A percentile compares a stretch with the other conserved stretches of the same genome.
phyloP scores from a whole-genome alignment of 306 rosid species.

The Boehmeria nivea region DNA sequence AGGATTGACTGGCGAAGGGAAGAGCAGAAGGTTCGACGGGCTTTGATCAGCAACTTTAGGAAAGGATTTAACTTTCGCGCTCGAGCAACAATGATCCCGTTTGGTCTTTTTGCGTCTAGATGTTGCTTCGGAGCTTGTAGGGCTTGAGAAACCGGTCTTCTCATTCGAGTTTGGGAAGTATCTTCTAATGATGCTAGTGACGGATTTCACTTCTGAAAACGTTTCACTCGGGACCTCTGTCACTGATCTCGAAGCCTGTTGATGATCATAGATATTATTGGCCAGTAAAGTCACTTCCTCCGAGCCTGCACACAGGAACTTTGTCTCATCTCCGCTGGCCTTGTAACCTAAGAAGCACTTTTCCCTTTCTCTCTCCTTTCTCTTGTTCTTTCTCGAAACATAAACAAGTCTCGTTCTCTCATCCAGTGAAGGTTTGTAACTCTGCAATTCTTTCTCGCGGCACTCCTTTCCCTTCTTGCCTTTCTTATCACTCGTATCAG shows the following conservation, averaged over 20 bases:
- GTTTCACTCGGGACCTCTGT: not conserved
- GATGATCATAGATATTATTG: too few species aligned
- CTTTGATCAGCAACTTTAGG: conserved; percentile 26
- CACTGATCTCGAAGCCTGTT: too few species aligned
- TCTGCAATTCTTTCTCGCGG: conserved; percentile 17
- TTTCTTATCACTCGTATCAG: conserved; percentile 19
- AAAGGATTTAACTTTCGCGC: too few species aligned
- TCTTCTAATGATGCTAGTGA: conserved; percentile 8
- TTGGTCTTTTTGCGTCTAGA: not conserved
- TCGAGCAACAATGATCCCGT: not conserved
- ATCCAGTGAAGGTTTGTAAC: conserved; percentile 6
- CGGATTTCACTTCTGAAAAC: conserved; percentile 7
- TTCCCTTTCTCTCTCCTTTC: conserved; percentile 21
- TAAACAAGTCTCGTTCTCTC: conserved; percentile 16
- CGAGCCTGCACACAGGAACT: too few species aligned
- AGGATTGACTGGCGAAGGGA: conserved; percentile 19
- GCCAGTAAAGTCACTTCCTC: too few species aligned
- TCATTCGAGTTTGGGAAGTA: conserved; percentile 5
- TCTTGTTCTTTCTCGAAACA: conserved; percentile 24
- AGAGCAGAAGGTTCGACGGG: conserved; percentile 26
- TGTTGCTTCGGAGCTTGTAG: conserved; percentile 3
- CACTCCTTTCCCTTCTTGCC: conserved; percentile 25
- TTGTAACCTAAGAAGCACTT: conserved; percentile 16
- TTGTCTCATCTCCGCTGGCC: too few species aligned
- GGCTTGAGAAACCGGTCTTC: not conserved